Percentiles rank a stretch among this genome's conserved stretches.
Conservation (phyloP, 371 early-diverging fungal species). For the Globomyces sp. region DNA sequence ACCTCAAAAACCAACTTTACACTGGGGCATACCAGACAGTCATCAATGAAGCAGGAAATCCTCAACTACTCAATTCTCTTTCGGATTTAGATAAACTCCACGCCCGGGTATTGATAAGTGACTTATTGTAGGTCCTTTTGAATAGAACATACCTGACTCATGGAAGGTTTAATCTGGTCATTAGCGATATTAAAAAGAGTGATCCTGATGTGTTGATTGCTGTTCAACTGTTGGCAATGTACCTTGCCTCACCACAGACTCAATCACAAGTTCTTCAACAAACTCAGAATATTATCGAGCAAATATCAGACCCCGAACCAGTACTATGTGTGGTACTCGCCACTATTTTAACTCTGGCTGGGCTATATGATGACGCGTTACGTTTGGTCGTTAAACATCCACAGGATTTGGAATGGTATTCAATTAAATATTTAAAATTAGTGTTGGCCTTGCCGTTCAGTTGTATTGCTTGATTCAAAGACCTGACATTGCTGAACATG, state of each 20-base stretch:
- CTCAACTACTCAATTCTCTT: constrained; percentile 38
- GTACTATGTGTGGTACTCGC: constrained; percentile 55
- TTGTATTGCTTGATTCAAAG: constrained; percentile 79
- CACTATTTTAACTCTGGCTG: constrained; percentile 48
- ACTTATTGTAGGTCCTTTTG: constrained; percentile 38
- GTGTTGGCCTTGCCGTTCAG: constrained; percentile 53
- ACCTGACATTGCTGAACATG: constrained; percentile 82
- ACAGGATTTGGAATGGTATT: constrained; percentile 74
- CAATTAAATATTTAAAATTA: constrained; percentile 61
- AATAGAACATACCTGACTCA: constrained; percentile 71
- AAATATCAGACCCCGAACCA: constrained; percentile 31
- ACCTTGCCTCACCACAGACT: constrained; percentile 38
- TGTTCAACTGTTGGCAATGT: constrained; percentile 56
- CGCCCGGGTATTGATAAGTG: constrained; percentile 30
- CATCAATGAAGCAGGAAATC: constrained; percentile 63
- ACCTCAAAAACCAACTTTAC: constrained; percentile 56
- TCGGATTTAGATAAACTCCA: constrained; percentile 51
- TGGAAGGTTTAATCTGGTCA: constrained; percentile 59
- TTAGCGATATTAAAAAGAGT: constrained; percentile 49
- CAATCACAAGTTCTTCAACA: constrained; percentile 38
- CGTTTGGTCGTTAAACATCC: constrained; percentile 62
- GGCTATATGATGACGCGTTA: constrained; percentile 62
- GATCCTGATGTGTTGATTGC: constrained; percentile 53
- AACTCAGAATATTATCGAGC: constrained; percentile 46
- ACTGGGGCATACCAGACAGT: constrained; percentile 67